These are phyloP conservation scores for Ophiostoma montium DNA, from an alignment of 2,329 filamentous ascomycete species.

Conservation along the genomic window DNA sequence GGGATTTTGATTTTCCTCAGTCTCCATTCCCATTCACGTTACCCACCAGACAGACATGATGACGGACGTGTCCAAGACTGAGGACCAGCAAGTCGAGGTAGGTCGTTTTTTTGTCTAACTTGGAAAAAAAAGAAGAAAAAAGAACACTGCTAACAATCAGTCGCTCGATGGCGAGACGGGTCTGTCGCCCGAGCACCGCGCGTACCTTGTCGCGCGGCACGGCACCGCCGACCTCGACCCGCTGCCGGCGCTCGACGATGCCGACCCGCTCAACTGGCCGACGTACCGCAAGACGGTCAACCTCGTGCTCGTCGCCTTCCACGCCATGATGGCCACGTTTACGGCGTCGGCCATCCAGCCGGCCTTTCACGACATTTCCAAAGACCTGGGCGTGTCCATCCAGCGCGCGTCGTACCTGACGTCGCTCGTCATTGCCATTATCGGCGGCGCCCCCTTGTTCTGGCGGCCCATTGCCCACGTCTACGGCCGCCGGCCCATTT, in stretches of 20 bases:
- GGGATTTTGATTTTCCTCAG: no score
- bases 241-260: slow-evolving; percentile 2
- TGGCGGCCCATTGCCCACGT: slow-evolving; percentile 41
- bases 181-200: slow-evolving; percentile 6
- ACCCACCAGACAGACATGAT: background rate
- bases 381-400: slow-evolving; percentile 33
- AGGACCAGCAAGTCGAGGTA: background rate
- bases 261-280: slow-evolving; percentile 9
- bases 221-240: slow-evolving; percentile 9
- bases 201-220: slow-evolving; percentile 4
- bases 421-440: slow-evolving; percentile 38
- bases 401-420: slow-evolving; percentile 38
- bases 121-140: no score
- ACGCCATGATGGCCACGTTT: slow-evolving; percentile 43
- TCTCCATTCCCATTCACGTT: no score
- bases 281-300: slow-evolving; percentile 29
- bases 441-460: slow-evolving; percentile 38
- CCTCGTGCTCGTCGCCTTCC: slow-evolving; percentile 39
- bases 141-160: background rate
- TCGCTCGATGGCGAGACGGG: background rate
- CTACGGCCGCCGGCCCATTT: slow-evolving; percentile 40
- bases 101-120: background rate
- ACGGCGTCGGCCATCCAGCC: slow-evolving; percentile 39
- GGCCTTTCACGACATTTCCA: slow-evolving; percentile 37
- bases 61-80: background rate